Conservation (phyloP, 2,329 filamentous ascomycete species). For the Aspergillus intermedius region DNA sequence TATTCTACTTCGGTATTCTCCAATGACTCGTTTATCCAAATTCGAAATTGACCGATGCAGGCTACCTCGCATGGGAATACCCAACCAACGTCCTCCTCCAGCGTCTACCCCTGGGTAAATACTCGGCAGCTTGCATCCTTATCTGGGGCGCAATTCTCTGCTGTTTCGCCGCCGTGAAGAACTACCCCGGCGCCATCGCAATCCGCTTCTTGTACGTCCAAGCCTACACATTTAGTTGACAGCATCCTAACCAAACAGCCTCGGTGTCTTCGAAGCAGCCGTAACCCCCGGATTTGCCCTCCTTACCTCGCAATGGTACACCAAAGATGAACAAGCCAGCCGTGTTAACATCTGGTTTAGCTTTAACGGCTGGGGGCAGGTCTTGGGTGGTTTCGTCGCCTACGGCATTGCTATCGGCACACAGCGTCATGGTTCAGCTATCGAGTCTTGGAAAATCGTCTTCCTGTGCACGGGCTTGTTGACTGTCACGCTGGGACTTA, state of each 20-base stretch:
- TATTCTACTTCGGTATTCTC: constrained; percentile 45
- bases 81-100: constrained; percentile 61
- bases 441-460: constrained; percentile 61
- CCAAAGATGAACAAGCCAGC: constrained; percentile 59
- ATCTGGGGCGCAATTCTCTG: constrained; percentile 57
- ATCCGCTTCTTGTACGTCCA: constrained; percentile 47
- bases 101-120: constrained; percentile 59
- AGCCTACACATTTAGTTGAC: not conserved
- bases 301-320: constrained; percentile 65
- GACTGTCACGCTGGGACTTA: constrained; percentile 42
- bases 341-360: constrained; percentile 62
- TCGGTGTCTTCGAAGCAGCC: constrained; percentile 62
- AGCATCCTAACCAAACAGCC: constrained; percentile 32
- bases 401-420: constrained; percentile 58
- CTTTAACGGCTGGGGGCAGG: constrained; percentile 60
- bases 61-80: constrained; percentile 55
- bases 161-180: constrained; percentile 57
- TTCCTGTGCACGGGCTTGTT: constrained; percentile 51
- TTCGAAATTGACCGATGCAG: constrained; percentile 12
- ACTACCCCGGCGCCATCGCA: constrained; percentile 56
- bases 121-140: constrained; percentile 58
- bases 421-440: constrained; percentile 47
- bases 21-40: not conserved
- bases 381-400: constrained; percentile 56
- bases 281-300: constrained; percentile 64